These are phyloP conservation scores for Solanum appendiculatum DNA, from an alignment of 257 asterid species.

Conservation along the genomic window DNA sequence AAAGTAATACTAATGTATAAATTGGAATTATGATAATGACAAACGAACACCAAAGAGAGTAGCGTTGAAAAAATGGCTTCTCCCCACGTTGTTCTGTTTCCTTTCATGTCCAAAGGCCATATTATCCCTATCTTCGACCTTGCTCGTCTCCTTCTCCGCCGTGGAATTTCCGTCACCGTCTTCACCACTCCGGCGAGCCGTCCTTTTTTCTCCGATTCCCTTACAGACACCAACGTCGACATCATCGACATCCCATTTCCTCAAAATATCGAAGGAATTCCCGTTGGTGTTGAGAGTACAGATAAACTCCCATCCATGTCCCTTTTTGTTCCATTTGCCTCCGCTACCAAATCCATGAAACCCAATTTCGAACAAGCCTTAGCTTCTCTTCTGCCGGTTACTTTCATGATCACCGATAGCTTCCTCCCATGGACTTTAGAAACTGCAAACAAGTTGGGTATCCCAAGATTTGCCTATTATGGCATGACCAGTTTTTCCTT, in stretches of 20 bases:
- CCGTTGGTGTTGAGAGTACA: background rate
- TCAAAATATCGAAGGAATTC: background rate
- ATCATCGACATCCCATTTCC: background rate
- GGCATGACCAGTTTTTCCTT: constrained; percentile 35
- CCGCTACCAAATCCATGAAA: background rate
- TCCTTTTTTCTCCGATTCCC: background rate
- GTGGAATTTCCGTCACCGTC: background rate
- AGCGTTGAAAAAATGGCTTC: background rate
- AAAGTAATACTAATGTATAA: background rate
- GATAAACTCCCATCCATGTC: background rate
- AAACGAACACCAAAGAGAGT: background rate
- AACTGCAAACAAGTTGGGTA: constrained; percentile 13
- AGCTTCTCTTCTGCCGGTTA: background rate
- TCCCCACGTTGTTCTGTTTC: background rate
- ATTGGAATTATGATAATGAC: background rate
- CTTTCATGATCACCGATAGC: background rate
- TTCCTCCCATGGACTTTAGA: background rate
- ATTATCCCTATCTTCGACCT: background rate
- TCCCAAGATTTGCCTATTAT: constrained; percentile 36
- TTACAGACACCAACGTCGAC: background rate
- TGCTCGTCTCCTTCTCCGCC: background rate
- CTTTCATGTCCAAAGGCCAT: background rate
- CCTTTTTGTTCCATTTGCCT: background rate
- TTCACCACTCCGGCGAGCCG: background rate
- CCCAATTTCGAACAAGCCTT: background rate